A percentile compares a stretch with the other conserved stretches of the same genome.
Conservation (phyloP, 2,329 filamentous ascomycete species). For the Dactylellina sp. region DNA sequence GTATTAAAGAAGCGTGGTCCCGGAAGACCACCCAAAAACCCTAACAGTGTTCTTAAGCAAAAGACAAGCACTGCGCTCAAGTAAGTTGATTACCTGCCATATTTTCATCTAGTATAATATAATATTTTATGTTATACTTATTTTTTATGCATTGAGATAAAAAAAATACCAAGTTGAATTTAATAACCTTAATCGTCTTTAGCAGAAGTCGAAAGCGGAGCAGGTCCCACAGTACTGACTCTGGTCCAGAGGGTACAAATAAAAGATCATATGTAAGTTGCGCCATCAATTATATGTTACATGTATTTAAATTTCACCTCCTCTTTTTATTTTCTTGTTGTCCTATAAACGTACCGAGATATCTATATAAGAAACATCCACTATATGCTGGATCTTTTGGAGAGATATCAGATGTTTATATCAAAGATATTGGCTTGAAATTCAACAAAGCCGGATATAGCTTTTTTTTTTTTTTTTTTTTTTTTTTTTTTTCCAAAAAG, state of each 20-base stretch:
- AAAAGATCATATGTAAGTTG: slow-evolving; percentile 40
- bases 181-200: background rate
- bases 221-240: slow-evolving; percentile 37
- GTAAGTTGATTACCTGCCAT: slow-evolving; percentile 5
- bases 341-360: too few species aligned
- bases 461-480: too few species aligned
- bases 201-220: slow-evolving; percentile 37
- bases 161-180: background rate
- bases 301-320: background rate
- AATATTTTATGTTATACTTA: slow-evolving; percentile 5
- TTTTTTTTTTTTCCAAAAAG: too few species aligned
- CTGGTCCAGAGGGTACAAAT: slow-evolving; percentile 12
- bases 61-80: background rate
- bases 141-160: background rate
- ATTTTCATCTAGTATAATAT: background rate
- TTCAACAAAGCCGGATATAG: too few species aligned
- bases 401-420: too few species aligned
- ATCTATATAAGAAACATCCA: background rate
- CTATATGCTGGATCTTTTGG: too few species aligned
- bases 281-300: background rate
- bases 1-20: slow-evolving; percentile 23
- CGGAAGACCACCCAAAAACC: slow-evolving; percentile 17
- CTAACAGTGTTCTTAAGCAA: background rate
- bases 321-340: too few species aligned
- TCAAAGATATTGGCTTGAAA: too few species aligned